These are phyloP conservation scores for Strobilomyces echinocephalus DNA, from an alignment of 768 basidiomycete species.

Conservation along the genomic window DNA sequence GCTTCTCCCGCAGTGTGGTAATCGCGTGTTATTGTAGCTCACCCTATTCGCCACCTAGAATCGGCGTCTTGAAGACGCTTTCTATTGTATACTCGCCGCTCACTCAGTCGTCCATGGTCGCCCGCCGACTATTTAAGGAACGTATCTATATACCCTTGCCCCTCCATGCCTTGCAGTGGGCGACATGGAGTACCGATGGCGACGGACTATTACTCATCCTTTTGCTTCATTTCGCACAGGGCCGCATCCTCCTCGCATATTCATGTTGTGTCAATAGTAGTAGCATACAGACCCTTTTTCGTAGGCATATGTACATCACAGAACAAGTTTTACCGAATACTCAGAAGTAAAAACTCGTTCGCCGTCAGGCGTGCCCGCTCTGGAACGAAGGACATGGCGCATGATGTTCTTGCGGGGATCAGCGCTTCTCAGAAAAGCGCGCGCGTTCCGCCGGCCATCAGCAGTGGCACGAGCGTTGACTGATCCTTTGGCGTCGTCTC, in stretches of 20 bases:
- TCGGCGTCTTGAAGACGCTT: slow-evolving; percentile 28
- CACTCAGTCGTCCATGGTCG: slow-evolving; percentile 5
- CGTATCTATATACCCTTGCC: slow-evolving; percentile 33
- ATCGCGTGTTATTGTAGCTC: slow-evolving; percentile 21
- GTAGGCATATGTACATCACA: slow-evolving; percentile 35
- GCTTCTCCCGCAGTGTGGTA: slow-evolving; percentile 62
- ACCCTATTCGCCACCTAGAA: slow-evolving; percentile 22
- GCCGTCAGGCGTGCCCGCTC: no score
- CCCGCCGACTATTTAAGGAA: slow-evolving; percentile 28
- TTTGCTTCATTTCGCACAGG: slow-evolving; percentile 30
- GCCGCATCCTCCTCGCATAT: slow-evolving; percentile 22
- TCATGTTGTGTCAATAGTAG: slow-evolving; percentile 38
- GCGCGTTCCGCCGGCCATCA: neutral
- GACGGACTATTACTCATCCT: slow-evolving; percentile 5
- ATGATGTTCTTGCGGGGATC: neutral
- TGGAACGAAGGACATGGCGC: slow-evolving; percentile 2
- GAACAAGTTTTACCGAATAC: slow-evolving; percentile 29
- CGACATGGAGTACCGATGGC: slow-evolving; percentile 22
- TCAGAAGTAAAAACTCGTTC: neutral
- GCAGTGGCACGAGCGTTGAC: neutral
- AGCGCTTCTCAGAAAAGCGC: slow-evolving; percentile 10
- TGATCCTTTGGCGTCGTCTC: slow-evolving; percentile 4
- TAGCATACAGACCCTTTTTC: slow-evolving; percentile 27
- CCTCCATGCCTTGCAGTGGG: slow-evolving; percentile 17
- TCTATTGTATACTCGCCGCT: slow-evolving; percentile 22